Evolutionary conservation across 2,329 filamentous ascomycete genomes (phyloP).

Genomic region (Fusarium lateritium): DNA sequence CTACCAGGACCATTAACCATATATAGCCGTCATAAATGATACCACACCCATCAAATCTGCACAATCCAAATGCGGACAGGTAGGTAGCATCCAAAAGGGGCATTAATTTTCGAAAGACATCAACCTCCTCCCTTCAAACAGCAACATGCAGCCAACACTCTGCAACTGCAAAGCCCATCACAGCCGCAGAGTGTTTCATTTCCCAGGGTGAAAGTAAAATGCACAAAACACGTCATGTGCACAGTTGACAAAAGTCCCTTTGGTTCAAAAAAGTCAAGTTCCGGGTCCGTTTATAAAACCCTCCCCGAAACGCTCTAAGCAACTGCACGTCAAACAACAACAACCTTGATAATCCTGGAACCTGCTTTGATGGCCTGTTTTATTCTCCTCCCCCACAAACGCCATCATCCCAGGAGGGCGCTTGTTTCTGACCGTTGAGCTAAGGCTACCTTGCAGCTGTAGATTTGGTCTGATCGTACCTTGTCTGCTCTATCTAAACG

Average conservation of each 20-base stretch:
- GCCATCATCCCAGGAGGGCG: slow-evolving; percentile 3
- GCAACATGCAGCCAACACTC: slow-evolving; percentile 12
- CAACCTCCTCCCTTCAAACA: neutral
- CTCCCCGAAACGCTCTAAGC: neutral
- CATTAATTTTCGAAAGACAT: slow-evolving; percentile 21
- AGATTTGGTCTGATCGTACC: slow-evolving; percentile 14
- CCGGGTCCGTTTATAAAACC: neutral
- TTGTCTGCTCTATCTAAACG: slow-evolving; percentile 3
- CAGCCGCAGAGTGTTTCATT: slow-evolving; percentile 1
- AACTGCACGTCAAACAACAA: slow-evolving; percentile 1
- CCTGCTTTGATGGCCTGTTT: neutral
- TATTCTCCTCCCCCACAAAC: slow-evolving; percentile 4
- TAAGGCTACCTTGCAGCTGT: neutral
- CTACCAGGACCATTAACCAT: neutral
- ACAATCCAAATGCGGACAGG: neutral
- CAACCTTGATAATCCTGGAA: neutral
- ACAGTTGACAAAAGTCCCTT: slow-evolving; percentile 31
- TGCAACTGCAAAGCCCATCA: neutral
- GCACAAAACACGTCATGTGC: slow-evolving; percentile 23
- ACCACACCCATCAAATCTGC: neutral
- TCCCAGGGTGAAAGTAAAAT: slow-evolving; percentile 1
- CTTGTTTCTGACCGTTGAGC: slow-evolving; percentile 14
- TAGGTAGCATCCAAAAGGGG: slow-evolving; percentile 24
- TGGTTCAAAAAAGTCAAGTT: neutral
- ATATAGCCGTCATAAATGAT: neutral